A percentile compares a stretch with the other conserved stretches of the same genome.
Evolutionary conservation across 169 alveolate species (phyloP).

Genomic region (Theileria annulata): DNA sequence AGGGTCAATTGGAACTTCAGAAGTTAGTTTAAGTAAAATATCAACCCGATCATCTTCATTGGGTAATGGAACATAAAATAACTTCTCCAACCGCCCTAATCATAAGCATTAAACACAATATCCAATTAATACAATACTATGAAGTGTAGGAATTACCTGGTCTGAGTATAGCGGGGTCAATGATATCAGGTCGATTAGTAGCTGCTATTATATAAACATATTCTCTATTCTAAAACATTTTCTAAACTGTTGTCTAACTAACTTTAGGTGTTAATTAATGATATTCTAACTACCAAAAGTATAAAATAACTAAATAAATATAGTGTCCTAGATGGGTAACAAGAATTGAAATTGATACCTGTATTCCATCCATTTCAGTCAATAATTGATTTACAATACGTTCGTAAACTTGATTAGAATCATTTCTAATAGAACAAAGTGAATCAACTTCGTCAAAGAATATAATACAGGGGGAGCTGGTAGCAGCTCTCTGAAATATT

Average conservation of each 20-base stretch:
- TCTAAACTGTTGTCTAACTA: not conserved
- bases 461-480: slow-evolving; percentile 96
- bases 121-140: not conserved
- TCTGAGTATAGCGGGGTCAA: slow-evolving; percentile 98
- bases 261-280: not conserved
- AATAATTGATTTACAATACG: slow-evolving; percentile 97
- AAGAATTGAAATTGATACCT: slow-evolving; percentile 48
- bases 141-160: slow-evolving; percentile 87
- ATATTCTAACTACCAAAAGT: not conserved
- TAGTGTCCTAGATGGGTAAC: not conserved
- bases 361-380: slow-evolving; percentile 98
- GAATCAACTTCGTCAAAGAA: slow-evolving; percentile 99
- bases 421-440: slow-evolving; percentile 92
- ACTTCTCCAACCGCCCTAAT: slow-evolving; percentile 72
- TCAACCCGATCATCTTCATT: slow-evolving; percentile 87
- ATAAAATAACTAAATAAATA: slow-evolving; percentile 60
- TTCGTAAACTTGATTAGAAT: slow-evolving; percentile 89
- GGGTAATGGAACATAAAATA: slow-evolving; percentile 96
- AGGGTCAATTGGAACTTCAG: slow-evolving; percentile 84
- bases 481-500: slow-evolving; percentile 96
- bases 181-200: slow-evolving; percentile 98
- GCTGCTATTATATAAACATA: slow-evolving; percentile 98
- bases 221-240: slow-evolving; percentile 64
- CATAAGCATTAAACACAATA: not conserved
- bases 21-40: slow-evolving; percentile 85